These are phyloP conservation scores for Backusella morwellensis DNA, from an alignment of 192 early-diverging fungal genomes.

Conservation along the genomic window DNA sequence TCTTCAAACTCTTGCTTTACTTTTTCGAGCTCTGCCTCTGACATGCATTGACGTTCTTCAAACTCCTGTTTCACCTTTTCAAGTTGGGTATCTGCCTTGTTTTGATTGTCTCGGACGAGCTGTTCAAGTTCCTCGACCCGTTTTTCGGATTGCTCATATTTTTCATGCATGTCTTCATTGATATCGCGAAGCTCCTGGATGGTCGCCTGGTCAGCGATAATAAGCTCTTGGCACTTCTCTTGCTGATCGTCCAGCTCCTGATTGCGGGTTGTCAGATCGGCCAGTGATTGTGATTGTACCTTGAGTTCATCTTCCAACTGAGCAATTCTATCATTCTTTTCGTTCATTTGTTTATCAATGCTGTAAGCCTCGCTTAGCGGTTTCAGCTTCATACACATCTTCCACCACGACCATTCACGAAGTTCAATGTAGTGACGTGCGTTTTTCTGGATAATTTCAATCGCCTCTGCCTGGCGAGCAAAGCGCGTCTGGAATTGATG, in stretches of 20 bases:
- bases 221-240: slow-evolving; percentile 14
- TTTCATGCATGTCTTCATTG: slow-evolving; percentile 17
- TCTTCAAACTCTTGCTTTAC: not conserved
- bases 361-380: slow-evolving; percentile 18
- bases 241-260: slow-evolving; percentile 15
- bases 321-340: slow-evolving; percentile 17
- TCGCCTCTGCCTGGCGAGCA: slow-evolving; percentile 74
- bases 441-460: slow-evolving; percentile 92
- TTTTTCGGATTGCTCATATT: slow-evolving; percentile 18
- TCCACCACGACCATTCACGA: slow-evolving; percentile 96
- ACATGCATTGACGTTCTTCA: not conserved
- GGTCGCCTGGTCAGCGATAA: slow-evolving; percentile 12
- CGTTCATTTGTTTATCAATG: slow-evolving; percentile 13
- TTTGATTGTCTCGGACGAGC: not conserved
- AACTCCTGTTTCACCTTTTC: not conserved
- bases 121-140: not conserved
- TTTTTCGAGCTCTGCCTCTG: not conserved
- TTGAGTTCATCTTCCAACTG: slow-evolving; percentile 2
- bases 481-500: slow-evolving; percentile 54
- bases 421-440: slow-evolving; percentile 87
- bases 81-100: not conserved
- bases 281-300: not conserved
- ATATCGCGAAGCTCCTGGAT: slow-evolving; percentile 23
- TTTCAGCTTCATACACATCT: slow-evolving; percentile 71
- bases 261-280: not conserved